A percentile compares a stretch with the other conserved stretches of the same genome.
Evolutionary conservation across 257 asterid genomes (phyloP).

Genomic region (Nicotiana knightiana): DNA sequence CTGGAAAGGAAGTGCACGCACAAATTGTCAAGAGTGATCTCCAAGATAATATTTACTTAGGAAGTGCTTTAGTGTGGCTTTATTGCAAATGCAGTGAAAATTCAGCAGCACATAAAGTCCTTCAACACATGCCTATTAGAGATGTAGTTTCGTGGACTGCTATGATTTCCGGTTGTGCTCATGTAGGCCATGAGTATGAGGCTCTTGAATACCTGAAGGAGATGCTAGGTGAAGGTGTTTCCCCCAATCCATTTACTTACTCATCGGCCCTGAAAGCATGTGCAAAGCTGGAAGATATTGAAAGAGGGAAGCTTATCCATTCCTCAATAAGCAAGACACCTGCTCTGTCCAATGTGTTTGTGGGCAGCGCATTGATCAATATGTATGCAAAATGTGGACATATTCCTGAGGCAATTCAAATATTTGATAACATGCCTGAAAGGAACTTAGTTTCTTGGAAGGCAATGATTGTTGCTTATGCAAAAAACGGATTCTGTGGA

Average conservation of each 20-base stretch:
- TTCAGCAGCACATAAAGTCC: constrained; percentile 59
- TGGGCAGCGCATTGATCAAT: constrained; percentile 84
- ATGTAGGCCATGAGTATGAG: constrained; percentile 66
- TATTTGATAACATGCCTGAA: constrained; percentile 77
- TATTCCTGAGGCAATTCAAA: constrained; percentile 67
- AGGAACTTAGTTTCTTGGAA: constrained; percentile 70
- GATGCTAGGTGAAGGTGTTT: constrained; percentile 81
- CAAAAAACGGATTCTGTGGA: constrained; percentile 56
- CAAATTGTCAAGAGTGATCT: constrained; percentile 53
- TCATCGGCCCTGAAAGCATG: constrained; percentile 91
- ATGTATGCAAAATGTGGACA: constrained; percentile 89
- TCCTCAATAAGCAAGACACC: constrained; percentile 66
- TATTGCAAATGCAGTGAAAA: constrained; percentile 75
- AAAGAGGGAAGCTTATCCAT: constrained; percentile 64
- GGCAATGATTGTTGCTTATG: constrained; percentile 73
- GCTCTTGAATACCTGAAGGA: constrained; percentile 77
- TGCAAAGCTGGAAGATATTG: constrained; percentile 57
- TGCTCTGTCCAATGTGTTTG: constrained; percentile 57
- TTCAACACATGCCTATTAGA: constrained; percentile 52
- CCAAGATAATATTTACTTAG: constrained; percentile 48
- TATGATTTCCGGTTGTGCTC: constrained; percentile 80
- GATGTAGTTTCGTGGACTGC: constrained; percentile 96
- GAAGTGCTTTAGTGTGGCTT: constrained; percentile 80
- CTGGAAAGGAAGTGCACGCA: constrained; percentile 82
- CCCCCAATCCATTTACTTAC: constrained; percentile 75